Percentiles rank a stretch among this genome's conserved stretches.
Evolutionary conservation across 768 basidiomycete genomes (phyloP).

Genomic region (Brasilioporus rufonigricans): DNA sequence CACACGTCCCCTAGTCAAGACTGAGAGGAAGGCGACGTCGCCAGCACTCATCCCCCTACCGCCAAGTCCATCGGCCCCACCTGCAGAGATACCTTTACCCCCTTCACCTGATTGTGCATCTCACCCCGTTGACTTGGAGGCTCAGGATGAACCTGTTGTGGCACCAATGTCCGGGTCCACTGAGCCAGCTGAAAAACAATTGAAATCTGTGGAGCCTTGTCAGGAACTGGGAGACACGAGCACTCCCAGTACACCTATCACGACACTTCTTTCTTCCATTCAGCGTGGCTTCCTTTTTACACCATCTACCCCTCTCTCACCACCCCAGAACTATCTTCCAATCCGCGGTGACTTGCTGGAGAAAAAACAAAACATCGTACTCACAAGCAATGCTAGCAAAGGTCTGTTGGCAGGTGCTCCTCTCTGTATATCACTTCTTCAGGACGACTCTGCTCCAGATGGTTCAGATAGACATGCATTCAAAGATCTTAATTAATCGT

Average conservation of each 20-base stretch:
- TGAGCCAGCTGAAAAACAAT: not conserved
- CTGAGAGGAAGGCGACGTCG: constrained; percentile 10
- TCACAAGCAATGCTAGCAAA: not conserved
- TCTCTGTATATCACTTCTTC: constrained; percentile 11
- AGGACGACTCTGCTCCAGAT: constrained; percentile 8
- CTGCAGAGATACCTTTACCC: constrained; percentile 20
- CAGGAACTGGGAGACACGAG: not conserved
- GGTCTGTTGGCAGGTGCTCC: not conserved
- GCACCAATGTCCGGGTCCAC: not conserved
- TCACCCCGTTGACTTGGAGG: not conserved
- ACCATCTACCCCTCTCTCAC: constrained; percentile 60
- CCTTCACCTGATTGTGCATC: constrained; percentile 15
- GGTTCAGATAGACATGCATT: constrained; percentile 25
- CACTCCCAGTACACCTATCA: constrained; percentile 58
- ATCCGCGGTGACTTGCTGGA: not conserved
- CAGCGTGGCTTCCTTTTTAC: constrained; percentile 68
- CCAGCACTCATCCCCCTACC: constrained; percentile 21
- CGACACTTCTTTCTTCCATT: constrained; percentile 57
- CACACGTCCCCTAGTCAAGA: constrained; percentile 12
- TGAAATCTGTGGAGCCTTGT: not conserved
- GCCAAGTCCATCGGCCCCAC: constrained; percentile 19
- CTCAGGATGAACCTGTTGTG: constrained; percentile 2
- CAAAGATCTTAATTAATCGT: constrained; percentile 22
- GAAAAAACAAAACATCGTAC: constrained; percentile 5
- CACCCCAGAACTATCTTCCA: constrained; percentile 45